Conservation (phyloP, 2,329 filamentous ascomycete genomes). For the Paraconiothyrium brasiliense region DNA sequence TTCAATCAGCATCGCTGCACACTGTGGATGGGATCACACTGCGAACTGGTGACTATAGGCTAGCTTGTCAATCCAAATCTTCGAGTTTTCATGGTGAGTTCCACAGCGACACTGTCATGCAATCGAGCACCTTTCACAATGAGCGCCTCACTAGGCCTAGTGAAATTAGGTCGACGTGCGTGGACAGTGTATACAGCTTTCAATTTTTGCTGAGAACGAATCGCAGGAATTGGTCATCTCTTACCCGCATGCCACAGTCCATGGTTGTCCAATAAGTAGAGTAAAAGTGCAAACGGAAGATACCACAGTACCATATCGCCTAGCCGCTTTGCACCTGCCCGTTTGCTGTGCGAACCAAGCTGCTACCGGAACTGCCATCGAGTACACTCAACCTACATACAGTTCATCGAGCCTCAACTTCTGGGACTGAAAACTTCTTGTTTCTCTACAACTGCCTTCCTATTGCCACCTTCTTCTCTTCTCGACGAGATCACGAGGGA, state of each 20-base stretch:
- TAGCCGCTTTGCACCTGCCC: background rate
- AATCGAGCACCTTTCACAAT: background rate
- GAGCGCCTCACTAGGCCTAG: background rate
- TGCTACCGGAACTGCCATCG: background rate
- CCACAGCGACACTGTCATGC: background rate
- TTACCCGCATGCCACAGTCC: background rate
- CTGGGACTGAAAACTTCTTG: background rate
- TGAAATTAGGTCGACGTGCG: background rate
- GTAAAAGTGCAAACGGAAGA: background rate
- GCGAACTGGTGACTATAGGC: no score
- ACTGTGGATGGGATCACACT: no score
- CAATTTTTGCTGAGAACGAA: background rate
- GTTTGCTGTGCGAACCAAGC: background rate
- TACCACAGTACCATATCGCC: background rate
- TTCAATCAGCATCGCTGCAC: no score
- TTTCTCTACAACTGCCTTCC: background rate
- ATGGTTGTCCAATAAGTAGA: background rate
- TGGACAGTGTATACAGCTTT: background rate
- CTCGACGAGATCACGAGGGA: slow-evolving; percentile 21
- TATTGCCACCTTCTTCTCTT: slow-evolving; percentile 1
- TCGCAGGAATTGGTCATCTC: background rate
- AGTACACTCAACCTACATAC: background rate
- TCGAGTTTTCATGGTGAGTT: background rate
- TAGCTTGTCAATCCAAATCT: background rate
- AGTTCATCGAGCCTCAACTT: background rate